A percentile compares a stretch with the other conserved stretches of the same genome.
Evolutionary conservation across 192 early-diverging fungal species (phyloP).

Genomic region (Backusella morwellensis): DNA sequence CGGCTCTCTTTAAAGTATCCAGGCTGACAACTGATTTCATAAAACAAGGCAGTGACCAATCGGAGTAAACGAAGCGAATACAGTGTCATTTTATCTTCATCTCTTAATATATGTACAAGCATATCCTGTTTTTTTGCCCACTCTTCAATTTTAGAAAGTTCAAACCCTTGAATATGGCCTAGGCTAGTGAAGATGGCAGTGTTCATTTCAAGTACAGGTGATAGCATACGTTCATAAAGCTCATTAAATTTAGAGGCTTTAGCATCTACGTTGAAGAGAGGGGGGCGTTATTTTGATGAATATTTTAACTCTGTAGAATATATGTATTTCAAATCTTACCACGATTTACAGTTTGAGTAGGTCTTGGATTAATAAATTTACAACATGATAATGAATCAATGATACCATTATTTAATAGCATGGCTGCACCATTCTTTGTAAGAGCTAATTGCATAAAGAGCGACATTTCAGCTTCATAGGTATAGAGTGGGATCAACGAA

Average conservation of each 20-base stretch:
- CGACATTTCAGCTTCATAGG: constrained; percentile 80
- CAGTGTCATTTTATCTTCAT: constrained; percentile 39
- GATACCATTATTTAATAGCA: constrained; percentile 74
- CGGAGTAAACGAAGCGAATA: constrained; percentile 49
- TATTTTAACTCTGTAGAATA: not conserved
- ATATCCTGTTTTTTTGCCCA: constrained; percentile 38
- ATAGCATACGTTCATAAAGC: constrained; percentile 1
- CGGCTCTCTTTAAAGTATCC: constrained; percentile 13
- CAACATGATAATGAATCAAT: constrained; percentile 75
- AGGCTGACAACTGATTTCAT: constrained; percentile 41
- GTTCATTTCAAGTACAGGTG: not conserved
- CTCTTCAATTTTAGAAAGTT: not conserved
- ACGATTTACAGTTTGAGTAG: constrained; percentile 32
- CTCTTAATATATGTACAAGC: constrained; percentile 54
- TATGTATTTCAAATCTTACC: not conserved
- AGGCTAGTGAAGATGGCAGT: not conserved
- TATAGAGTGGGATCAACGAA: constrained; percentile 59
- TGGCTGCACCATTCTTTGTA: constrained; percentile 69
- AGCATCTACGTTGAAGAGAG: not conserved
- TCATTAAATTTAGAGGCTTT: not conserved
- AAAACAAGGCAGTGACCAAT: constrained; percentile 44
- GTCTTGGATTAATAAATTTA: constrained; percentile 67
- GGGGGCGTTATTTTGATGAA: not conserved
- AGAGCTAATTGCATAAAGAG: constrained; percentile 81
- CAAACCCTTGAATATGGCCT: not conserved